Conservation (phyloP, 2,329 filamentous ascomycete species). For the Graphium sp. region DNA sequence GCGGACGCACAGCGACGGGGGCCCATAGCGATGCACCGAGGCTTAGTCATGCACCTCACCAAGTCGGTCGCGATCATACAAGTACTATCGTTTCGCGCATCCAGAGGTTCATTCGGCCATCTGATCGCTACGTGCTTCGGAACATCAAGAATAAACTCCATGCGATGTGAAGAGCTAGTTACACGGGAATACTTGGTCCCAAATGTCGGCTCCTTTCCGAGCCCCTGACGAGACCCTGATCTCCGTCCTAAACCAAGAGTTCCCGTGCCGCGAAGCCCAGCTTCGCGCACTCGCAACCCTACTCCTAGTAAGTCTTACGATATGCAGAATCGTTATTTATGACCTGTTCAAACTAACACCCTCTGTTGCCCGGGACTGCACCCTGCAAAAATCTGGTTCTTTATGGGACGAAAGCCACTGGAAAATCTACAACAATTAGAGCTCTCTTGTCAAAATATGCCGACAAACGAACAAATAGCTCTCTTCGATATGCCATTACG, state of each 20-base stretch:
- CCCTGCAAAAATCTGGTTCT: constrained; percentile 60
- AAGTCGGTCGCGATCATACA: no score
- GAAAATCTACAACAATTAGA: constrained; percentile 52
- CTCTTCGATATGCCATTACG: constrained; percentile 42
- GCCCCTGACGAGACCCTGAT: constrained; percentile 34
- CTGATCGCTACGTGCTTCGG: no score
- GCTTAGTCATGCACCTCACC: no score
- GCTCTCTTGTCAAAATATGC: constrained; percentile 1
- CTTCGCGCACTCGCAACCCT: constrained; percentile 41
- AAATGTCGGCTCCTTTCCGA: no score
- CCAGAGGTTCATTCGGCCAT: no score
- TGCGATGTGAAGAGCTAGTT: no score
- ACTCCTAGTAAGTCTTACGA: constrained; percentile 22
- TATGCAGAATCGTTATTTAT: constrained; percentile 7
- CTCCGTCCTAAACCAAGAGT: constrained; percentile 25
- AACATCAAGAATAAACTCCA: no score
- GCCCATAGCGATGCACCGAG: no score
- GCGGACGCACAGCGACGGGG: no score
- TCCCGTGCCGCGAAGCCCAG: constrained; percentile 41
- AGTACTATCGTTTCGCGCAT: no score
- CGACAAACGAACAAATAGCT: constrained; percentile 7
- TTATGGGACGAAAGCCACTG: constrained; percentile 74
- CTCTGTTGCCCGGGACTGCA: constrained; percentile 48
- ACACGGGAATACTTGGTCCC: no score
- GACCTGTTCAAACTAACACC: no score